Percentiles rank a stretch among this genome's conserved stretches.
phyloP scores from a whole-genome alignment of 129 eudicot species.

The Helianthus annuus region DNA sequence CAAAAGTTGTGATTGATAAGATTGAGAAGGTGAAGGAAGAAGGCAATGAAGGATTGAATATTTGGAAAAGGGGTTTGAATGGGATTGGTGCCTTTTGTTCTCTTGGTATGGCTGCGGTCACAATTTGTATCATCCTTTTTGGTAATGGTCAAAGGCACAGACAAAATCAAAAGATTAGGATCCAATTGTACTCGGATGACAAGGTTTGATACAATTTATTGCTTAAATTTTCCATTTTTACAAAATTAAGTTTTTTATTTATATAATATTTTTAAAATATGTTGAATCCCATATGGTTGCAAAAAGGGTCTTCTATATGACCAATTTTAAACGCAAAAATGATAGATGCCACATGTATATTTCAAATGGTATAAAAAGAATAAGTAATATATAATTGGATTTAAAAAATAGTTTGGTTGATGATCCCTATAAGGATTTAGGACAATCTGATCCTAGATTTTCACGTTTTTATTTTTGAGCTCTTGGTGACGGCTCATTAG shows the following conservation, averaged over 20 bases:
- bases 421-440: too few species aligned
- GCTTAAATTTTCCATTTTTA: neutral
- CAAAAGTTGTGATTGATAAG: constrained; percentile 33
- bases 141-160: constrained; percentile 50
- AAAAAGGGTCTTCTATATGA: neutral
- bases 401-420: neutral
- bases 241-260: constrained; percentile 5
- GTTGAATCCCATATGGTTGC: constrained; percentile 15
- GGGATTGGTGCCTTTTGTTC: constrained; percentile 82
- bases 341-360: neutral
- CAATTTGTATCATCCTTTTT: constrained; percentile 58
- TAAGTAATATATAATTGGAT: neutral
- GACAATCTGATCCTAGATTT: neutral
- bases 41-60: constrained; percentile 37
- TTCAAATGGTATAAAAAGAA: neutral
- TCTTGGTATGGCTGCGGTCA: constrained; percentile 84
- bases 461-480: neutral
- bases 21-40: constrained; percentile 29
- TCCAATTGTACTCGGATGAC: constrained; percentile 69
- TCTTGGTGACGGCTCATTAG: neutral
- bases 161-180: constrained; percentile 56
- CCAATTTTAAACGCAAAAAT: neutral
- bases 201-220: constrained; percentile 47
- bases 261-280: neutral
- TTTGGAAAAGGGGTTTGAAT: constrained; percentile 65